These are phyloP conservation scores for Delitschia confertaspora DNA, from an alignment of 495 filamentous ascomycete genomes.

Conservation along the genomic window DNA sequence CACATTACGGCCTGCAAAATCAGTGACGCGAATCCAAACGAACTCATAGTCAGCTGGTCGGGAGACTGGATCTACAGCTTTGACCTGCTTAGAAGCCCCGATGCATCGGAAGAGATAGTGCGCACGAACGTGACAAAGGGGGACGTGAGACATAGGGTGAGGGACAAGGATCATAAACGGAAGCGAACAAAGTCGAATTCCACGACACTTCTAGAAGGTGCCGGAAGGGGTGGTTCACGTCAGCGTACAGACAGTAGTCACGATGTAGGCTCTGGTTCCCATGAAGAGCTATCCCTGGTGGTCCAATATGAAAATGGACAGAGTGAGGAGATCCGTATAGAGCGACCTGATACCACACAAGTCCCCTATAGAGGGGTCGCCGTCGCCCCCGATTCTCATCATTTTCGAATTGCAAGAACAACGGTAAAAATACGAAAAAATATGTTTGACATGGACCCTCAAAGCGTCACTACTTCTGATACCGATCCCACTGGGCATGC, in stretches of 20 bases:
- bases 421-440: slow-evolving; percentile 50
- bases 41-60: slow-evolving; percentile 68
- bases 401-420: slow-evolving; percentile 46
- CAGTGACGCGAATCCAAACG: slow-evolving; percentile 65
- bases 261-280: slow-evolving; percentile 28
- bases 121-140: slow-evolving; percentile 13
- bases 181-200: slow-evolving; percentile 47
- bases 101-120: slow-evolving; percentile 39
- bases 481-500: slow-evolving; percentile 34
- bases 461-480: slow-evolving; percentile 22
- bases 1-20: slow-evolving; percentile 76
- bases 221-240: slow-evolving; percentile 36
- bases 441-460: slow-evolving; percentile 44
- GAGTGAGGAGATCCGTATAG: slow-evolving; percentile 45
- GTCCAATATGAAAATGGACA: slow-evolving; percentile 58
- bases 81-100: slow-evolving; percentile 55
- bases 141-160: slow-evolving; percentile 2
- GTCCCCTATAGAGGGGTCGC: slow-evolving; percentile 34
- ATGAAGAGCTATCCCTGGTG: slow-evolving; percentile 39
- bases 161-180: slow-evolving; percentile 41
- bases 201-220: slow-evolving; percentile 40
- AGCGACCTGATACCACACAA: slow-evolving; percentile 30
- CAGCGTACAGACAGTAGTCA: slow-evolving; percentile 35
- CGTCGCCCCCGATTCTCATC: slow-evolving; percentile 44
- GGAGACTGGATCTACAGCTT: slow-evolving; percentile 69